Evolutionary conservation across 257 asterid genomes (phyloP).

Genomic region (Nicotiana knightiana): DNA sequence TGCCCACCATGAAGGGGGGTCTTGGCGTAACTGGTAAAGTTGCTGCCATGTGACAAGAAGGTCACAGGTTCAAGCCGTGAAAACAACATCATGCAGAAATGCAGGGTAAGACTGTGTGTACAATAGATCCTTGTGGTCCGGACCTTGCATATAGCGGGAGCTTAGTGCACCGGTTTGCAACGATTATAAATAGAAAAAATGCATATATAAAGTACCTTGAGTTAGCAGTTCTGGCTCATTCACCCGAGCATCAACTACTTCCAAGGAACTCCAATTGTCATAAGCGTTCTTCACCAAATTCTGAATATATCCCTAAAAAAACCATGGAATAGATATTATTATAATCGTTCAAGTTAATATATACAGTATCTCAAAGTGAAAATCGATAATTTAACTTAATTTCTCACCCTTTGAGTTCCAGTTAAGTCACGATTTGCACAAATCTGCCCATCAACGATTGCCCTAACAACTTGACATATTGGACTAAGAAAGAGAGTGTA

Average conservation of each 20-base stretch:
- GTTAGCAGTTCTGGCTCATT: conserved; percentile 32
- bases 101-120: too few species aligned
- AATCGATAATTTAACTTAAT: not conserved
- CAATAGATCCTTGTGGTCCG: too few species aligned
- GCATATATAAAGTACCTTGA: conserved; percentile 26
- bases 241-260: conserved; percentile 33
- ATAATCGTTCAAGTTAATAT: not conserved
- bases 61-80: too few species aligned
- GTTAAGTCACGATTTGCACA: conserved; percentile 19
- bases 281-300: conserved; percentile 50
- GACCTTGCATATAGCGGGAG: too few species aligned
- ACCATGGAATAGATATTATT: not conserved
- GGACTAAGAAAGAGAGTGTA: conserved; percentile 34
- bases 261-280: conserved; percentile 44
- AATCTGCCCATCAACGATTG: conserved; percentile 29
- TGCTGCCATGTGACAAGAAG: too few species aligned
- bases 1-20: too few species aligned
- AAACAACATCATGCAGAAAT: too few species aligned
- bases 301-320: conserved; percentile 27
- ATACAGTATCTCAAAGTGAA: not conserved
- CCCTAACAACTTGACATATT: conserved; percentile 45
- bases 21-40: too few species aligned
- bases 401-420: conserved; percentile 22
- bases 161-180: too few species aligned
- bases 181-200: not conserved